Conservation (phyloP, 805 yeast genomes). For the Starmerella stellata region DNA sequence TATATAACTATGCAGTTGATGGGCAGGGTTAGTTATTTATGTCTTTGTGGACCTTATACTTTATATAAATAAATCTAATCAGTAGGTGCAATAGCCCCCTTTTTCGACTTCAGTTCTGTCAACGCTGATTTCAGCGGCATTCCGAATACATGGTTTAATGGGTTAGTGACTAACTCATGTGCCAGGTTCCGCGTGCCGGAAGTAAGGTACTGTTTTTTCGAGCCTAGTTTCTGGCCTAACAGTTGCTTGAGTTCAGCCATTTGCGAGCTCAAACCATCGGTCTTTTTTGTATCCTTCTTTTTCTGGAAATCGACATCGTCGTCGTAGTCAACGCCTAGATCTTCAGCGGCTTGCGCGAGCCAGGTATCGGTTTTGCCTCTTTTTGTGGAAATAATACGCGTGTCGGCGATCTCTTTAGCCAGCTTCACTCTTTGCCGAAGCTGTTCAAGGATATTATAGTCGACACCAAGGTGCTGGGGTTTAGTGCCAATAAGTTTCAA, state of each 20-base stretch:
- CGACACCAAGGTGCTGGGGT: constrained; percentile 57
- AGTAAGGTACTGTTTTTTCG: constrained; percentile 20
- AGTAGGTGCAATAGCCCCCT: too few species aligned
- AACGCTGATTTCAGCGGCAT: constrained; percentile 13
- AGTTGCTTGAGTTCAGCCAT: constrained; percentile 17
- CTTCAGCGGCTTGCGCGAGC: constrained; percentile 84
- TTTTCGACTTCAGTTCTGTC: too few species aligned
- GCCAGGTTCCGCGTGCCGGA: constrained; percentile 22
- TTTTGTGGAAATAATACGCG: constrained; percentile 42
- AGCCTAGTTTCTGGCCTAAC: constrained; percentile 17
- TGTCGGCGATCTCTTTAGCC: constrained; percentile 61
- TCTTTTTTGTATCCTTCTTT: constrained; percentile 26
- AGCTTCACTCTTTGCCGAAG: constrained; percentile 48
- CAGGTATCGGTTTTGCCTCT: constrained; percentile 39
- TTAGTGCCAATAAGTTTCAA: constrained; percentile 33
- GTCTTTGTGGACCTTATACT: too few species aligned
- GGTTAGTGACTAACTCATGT: constrained; percentile 17
- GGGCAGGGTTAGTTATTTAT: too few species aligned
- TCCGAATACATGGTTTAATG: constrained; percentile 14
- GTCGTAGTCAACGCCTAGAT: constrained; percentile 66
- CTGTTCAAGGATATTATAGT: constrained; percentile 52
- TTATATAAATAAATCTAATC: too few species aligned
- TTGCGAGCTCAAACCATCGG: neutral
- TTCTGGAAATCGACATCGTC: constrained; percentile 25
- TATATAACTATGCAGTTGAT: too few species aligned